These are phyloP conservation scores for Cydonia oblonga DNA, from an alignment of 331 rosid species.

Conservation along the genomic window DNA sequence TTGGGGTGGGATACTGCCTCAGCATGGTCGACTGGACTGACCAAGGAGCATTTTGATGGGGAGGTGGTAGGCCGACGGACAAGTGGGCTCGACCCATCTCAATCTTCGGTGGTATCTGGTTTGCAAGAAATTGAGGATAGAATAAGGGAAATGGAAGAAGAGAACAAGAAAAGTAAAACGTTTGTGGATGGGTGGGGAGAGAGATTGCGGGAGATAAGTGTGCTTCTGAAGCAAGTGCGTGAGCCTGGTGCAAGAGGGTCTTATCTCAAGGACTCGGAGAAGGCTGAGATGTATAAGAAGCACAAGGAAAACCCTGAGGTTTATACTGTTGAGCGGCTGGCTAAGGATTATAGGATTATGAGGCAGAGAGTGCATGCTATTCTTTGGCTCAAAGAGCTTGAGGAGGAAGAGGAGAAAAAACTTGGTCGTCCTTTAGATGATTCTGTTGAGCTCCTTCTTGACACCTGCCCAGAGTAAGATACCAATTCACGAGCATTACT, in stretches of 20 bases:
- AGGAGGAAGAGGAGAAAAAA: slow-evolving; percentile 77
- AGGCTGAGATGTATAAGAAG: slow-evolving; percentile 66
- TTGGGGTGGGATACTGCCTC: slow-evolving; percentile 46
- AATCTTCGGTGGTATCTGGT: slow-evolving; percentile 21
- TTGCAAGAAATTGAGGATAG: slow-evolving; percentile 52
- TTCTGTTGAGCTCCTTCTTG: slow-evolving; percentile 80
- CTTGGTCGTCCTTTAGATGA: slow-evolving; percentile 81
- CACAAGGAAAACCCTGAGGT: slow-evolving; percentile 68
- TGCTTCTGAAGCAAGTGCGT: slow-evolving; percentile 52
- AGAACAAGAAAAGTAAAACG: slow-evolving; percentile 31
- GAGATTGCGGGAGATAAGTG: slow-evolving; percentile 38
- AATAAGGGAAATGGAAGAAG: slow-evolving; percentile 38
- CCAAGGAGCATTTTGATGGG: slow-evolving; percentile 81
- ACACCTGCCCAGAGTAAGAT: slow-evolving; percentile 68
- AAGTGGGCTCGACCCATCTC: neutral
- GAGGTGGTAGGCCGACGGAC: slow-evolving; percentile 18
- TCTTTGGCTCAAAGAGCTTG: slow-evolving; percentile 83
- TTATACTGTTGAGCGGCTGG: slow-evolving; percentile 68
- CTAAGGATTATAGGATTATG: slow-evolving; percentile 80
- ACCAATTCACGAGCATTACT: neutral
- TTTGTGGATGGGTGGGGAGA: slow-evolving; percentile 50
- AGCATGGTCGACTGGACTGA: slow-evolving; percentile 64
- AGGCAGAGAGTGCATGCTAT: slow-evolving; percentile 98
- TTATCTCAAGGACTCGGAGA: slow-evolving; percentile 78
- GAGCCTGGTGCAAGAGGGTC: slow-evolving; percentile 94